Conservation (phyloP, 2,329 filamentous ascomycete species). For the Colletotrichum euphorbiae region DNA sequence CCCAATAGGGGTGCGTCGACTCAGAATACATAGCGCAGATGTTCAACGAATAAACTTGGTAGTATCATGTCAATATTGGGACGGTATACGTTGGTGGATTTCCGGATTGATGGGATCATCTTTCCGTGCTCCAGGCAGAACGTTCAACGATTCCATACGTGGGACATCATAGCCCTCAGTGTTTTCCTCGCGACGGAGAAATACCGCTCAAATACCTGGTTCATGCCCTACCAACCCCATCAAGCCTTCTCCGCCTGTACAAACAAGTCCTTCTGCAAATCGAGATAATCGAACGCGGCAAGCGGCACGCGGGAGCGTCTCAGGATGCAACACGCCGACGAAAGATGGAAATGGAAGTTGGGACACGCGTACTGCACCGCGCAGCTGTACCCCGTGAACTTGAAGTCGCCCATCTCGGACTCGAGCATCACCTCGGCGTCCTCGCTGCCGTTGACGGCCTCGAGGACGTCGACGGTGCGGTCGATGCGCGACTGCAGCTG, state of each 20-base stretch:
- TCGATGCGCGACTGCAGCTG: constrained; percentile 35
- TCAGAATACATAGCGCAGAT: no score
- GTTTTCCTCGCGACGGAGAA: neutral
- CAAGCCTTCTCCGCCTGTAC: constrained; percentile 15
- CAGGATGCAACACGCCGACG: constrained; percentile 67
- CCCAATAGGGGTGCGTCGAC: no score
- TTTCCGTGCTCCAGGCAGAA: no score
- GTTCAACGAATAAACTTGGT: no score
- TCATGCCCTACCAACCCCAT: neutral
- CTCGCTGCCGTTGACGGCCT: constrained; percentile 42
- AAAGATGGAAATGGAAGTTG: constrained; percentile 71
- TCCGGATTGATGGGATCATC: no score
- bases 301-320: constrained; percentile 67
- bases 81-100: no score
- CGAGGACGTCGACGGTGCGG: constrained; percentile 47
- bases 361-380: constrained; percentile 59
- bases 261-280: constrained; percentile 28
- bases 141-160: no score
- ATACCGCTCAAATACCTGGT: no score
- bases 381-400: constrained; percentile 54
- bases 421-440: constrained; percentile 43
- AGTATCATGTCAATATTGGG: no score
- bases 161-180: no score
- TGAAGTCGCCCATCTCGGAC: constrained; percentile 43
- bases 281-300: constrained; percentile 66